Base-by-base conservation (phyloP, 257 asterid species). In the Buddleja alternifolia region DNA sequence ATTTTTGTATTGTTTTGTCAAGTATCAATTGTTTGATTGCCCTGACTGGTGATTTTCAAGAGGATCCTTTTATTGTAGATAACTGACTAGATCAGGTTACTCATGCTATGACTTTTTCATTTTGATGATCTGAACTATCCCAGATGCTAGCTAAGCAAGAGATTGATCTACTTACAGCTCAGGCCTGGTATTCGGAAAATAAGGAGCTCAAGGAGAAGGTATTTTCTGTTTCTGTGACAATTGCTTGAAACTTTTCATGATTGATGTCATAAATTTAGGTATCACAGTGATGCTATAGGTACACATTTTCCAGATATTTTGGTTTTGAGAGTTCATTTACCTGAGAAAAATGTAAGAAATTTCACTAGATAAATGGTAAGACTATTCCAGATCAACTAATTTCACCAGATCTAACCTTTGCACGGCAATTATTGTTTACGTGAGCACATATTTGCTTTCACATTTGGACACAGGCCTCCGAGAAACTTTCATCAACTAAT, bases 121-220 rank as follows among this genome's bases (percentile, higher is more conserved):
- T 65, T 63, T 50, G 53, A 60, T 69, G 37, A 15, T 63, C 65
- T 37, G 51, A 69, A 11, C 66, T 48, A 19, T 64, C 10, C 39
- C 89, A 93, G 97, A 77, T 89, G 53, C 62, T 75, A 56, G 93
- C 88, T 45, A 87, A 86, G 77, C 88, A 82, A 74, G 92, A 89
- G 73, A 82, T 87, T 56, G 96, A 89, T 66, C 72, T 83, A 73
- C 88, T 88, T 20, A 91, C 97, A 45, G 80, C 99, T 46, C 84
- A 91, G 78, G 95, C 97, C 65, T 94, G 99, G 97, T 77, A 73
- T 72, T 80, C 95, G 48, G 84, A 79, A 40, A 74, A 80, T 46
- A 77, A 69, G 77, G 95, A 89, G 76, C 95, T 94, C 66, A 74
- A 78, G 73, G 75, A 74, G 60, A 91, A 86, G 97, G 99, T 93